These are phyloP conservation scores for Chytriomyces sp. DNA, from an alignment of 192 early-diverging fungal species.

Conservation along the genomic window DNA sequence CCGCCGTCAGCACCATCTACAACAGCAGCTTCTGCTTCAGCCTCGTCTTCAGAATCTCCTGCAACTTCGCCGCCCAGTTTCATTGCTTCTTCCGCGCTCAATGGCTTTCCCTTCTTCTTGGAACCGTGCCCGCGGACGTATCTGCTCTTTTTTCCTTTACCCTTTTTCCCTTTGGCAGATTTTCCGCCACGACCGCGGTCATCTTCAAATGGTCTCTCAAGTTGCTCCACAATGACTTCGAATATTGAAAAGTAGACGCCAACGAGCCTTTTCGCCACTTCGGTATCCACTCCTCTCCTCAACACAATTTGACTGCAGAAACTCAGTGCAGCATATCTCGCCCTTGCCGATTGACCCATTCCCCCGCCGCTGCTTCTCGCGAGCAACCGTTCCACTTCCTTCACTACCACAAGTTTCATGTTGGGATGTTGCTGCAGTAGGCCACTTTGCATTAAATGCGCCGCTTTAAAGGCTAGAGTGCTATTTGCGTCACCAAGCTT, in stretches of 20 bases:
- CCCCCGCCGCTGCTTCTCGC: constrained; percentile 66
- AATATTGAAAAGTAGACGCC: constrained; percentile 93
- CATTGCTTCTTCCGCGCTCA: constrained; percentile 26
- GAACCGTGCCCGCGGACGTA: neutral
- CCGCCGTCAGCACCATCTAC: constrained; percentile 27
- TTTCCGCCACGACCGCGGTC: constrained; percentile 53
- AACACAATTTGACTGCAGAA: constrained; percentile 92
- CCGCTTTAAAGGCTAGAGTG: constrained; percentile 84
- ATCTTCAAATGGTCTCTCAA: constrained; percentile 20
- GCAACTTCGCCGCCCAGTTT: constrained; percentile 6
- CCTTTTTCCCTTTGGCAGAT: constrained; percentile 38
- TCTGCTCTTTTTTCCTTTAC: constrained; percentile 18
- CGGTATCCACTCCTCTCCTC: constrained; percentile 63
- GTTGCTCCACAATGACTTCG: constrained; percentile 71
- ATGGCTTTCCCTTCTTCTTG: constrained; percentile 32
- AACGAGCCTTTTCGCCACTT: constrained; percentile 81
- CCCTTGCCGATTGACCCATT: constrained; percentile 60
- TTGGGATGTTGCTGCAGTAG: constrained; percentile 79
- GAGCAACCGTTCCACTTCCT: constrained; percentile 86
- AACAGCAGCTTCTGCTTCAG: constrained; percentile 47
- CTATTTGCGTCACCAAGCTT: constrained; percentile 93
- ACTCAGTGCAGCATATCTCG: constrained; percentile 90
- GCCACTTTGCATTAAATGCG: constrained; percentile 72
- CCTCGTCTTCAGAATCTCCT: constrained; percentile 41
- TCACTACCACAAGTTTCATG: constrained; percentile 88